Base-by-base conservation (phyloP, 352 stramenopile species). In the Stramenopiles sp. region DNA sequence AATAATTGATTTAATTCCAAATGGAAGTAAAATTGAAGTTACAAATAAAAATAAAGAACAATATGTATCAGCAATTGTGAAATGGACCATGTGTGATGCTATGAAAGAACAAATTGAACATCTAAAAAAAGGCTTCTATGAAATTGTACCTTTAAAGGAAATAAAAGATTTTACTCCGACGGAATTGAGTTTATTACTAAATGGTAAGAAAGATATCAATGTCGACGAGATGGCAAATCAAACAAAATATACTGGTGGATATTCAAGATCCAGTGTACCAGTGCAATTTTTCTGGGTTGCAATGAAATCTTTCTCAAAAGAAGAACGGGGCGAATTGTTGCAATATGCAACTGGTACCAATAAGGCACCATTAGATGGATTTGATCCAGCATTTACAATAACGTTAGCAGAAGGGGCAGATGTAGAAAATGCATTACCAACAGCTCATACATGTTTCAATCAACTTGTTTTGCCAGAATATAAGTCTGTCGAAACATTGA, bases 371-470 rank as follows among this genome's bases (percentile, higher is more conserved):
- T 81, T 94, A 0, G 89, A 94, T 74, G 89, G 89, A 13, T 93
- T 92, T 32, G 86, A 92, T 43, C 89, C 89, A n/a, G 88, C 88
- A 23, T 83, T 94, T 73, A 94, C 92, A 53, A 78, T 94, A 31
- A 94, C 89, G 0, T 90, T 88, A 63, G 91, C 88, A 0, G 86
- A 92, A 74, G 82, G 92, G 6, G 87, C 90, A 31, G 81, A 85
- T 0, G 83, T 85, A n/a, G n/a, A n/a, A n/a, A 13, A 13, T 13
- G 85, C 88, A 4, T 79, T 94, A 7, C 89, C 89, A 63, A 78
- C 87, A 32, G 88, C 88, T 0, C 89, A 94, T 81, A 94, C 89
- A 1, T 94, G 89, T 78, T 94, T 94, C 82, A 94, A 94, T 79
- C 89, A 94, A 80, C 85, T 94, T 7, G 89, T 94, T 32, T 83